These are phyloP conservation scores for Mycena floridula DNA, from an alignment of 768 basidiomycete species.

Conservation along the genomic window DNA sequence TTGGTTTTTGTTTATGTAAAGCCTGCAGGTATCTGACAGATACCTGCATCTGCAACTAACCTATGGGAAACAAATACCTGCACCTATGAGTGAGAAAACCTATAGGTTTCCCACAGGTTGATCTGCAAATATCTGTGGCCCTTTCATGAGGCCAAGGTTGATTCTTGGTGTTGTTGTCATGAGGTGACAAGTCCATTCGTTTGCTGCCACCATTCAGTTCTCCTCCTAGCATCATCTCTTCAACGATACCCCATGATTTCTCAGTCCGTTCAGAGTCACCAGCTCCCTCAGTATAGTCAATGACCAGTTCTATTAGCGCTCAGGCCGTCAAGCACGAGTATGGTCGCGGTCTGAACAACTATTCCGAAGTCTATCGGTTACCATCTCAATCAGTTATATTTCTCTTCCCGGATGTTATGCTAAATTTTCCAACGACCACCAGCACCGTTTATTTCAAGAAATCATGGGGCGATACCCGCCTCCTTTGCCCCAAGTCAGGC, in stretches of 20 bases:
- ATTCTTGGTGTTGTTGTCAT: no score
- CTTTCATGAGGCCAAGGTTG: no score
- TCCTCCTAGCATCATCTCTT: constrained; percentile 34
- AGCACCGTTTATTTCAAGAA: constrained; percentile 58
- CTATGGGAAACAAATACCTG: no score
- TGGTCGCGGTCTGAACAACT: constrained; percentile 67
- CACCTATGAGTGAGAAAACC: no score
- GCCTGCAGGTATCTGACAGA: no score
- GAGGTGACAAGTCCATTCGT: no score
- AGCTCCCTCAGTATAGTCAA: constrained; percentile 59
- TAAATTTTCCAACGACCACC: constrained; percentile 68
- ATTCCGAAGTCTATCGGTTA: constrained; percentile 72
- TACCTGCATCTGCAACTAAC: no score
- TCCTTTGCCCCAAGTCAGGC: constrained; percentile 46
- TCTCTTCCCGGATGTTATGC: constrained; percentile 72
- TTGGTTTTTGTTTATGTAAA: no score
- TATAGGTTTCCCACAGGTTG: no score
- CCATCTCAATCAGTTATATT: no score
- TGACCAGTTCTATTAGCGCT: constrained; percentile 57
- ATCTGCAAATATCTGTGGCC: no score
- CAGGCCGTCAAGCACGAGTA: constrained; percentile 59
- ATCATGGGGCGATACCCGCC: constrained; percentile 66
- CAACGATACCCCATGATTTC: constrained; percentile 50
- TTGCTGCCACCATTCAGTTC: constrained; percentile 33
- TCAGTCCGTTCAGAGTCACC: constrained; percentile 66